phyloP scores from a whole-genome alignment of 805 yeast genomes.

The Diddensiella caesifluorescens region DNA sequence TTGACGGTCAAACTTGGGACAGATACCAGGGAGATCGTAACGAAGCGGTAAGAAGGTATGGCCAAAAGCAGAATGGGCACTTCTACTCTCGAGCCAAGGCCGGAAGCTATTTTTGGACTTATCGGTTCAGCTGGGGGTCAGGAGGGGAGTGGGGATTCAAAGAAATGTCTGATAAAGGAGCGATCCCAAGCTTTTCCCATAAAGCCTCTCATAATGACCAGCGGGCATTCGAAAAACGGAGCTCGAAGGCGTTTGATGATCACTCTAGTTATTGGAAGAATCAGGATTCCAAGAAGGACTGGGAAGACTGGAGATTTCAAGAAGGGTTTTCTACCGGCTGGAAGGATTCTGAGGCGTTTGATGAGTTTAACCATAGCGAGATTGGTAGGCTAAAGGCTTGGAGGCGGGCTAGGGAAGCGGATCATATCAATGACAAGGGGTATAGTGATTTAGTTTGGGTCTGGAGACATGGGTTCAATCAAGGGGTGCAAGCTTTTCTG shows the following conservation, averaged over 20 bases:
- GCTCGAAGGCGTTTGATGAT: slow-evolving; percentile 35
- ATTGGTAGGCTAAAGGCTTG: slow-evolving; percentile 73
- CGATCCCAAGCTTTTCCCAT: slow-evolving; percentile 38
- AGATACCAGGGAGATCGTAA: slow-evolving; percentile 41
- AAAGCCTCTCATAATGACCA: slow-evolving; percentile 18
- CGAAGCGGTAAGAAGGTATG: slow-evolving; percentile 55
- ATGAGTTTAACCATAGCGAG: slow-evolving; percentile 58
- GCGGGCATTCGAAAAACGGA: slow-evolving; percentile 34
- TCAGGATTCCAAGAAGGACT: slow-evolving; percentile 50
- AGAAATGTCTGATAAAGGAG: slow-evolving; percentile 65
- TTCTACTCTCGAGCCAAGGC: slow-evolving; percentile 51
- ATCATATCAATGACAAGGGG: slow-evolving; percentile 57
- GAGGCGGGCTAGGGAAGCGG: slow-evolving; percentile 54
- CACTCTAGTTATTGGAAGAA: slow-evolving; percentile 69
- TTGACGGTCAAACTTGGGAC: slow-evolving; percentile 75
- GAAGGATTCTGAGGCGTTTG: slow-evolving; percentile 66
- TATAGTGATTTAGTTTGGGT: slow-evolving; percentile 66
- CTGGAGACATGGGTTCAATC: slow-evolving; percentile 80
- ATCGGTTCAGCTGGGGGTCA: slow-evolving; percentile 75
- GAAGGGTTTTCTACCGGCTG: slow-evolving; percentile 77
- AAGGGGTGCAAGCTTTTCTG: slow-evolving; percentile 46
- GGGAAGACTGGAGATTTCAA: slow-evolving; percentile 75
- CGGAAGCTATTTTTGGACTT: slow-evolving; percentile 90
- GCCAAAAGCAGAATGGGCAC: slow-evolving; percentile 46
- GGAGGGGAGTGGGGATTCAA: slow-evolving; percentile 97